Evolutionary conservation across 2,329 filamentous ascomycete genomes (phyloP).

Genomic region (Paecilomyces dactylethromorphus): DNA sequence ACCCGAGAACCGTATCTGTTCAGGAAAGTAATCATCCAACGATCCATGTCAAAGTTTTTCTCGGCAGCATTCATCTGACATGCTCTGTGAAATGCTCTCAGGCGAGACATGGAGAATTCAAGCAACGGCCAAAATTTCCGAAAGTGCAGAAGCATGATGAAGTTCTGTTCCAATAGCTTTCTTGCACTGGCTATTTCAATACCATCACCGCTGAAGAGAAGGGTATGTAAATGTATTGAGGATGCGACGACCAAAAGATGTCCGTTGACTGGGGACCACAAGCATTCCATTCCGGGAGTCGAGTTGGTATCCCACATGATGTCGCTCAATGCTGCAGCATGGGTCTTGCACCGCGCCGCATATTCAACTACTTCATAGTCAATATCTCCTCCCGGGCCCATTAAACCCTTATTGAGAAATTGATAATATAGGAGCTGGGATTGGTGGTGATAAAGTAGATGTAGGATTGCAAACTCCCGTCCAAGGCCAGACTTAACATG

Average conservation of each 20-base stretch:
- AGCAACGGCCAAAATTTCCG: conserved; percentile 37
- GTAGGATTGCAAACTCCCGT: neutral
- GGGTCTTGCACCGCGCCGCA: conserved; percentile 33
- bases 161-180: conserved; percentile 38
- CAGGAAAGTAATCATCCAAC: conserved; percentile 38
- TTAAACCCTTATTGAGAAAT: conserved; percentile 27
- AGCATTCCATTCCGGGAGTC: conserved; percentile 32
- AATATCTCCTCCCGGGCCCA: neutral
- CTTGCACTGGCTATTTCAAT: conserved; percentile 29
- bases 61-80: conserved; percentile 30
- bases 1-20: neutral
- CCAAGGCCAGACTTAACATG: neutral
- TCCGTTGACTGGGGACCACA: conserved; percentile 39
- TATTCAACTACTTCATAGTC: conserved; percentile 16
- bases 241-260: conserved; percentile 44
- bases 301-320: conserved; percentile 35
- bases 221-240: conserved; percentile 41
- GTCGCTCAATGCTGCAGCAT: conserved; percentile 34
- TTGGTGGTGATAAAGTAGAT: conserved; percentile 36
- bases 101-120: conserved; percentile 31
- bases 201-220: conserved; percentile 36
- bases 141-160: conserved; percentile 37
- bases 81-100: conserved; percentile 38
- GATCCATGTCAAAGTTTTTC: conserved; percentile 34
- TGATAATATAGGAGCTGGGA: conserved; percentile 43